Evolutionary conservation across 768 basidiomycete species (phyloP), one percentile per base, ranked within the genome.

Genomic region (Tubosaeta sp.): DNA sequence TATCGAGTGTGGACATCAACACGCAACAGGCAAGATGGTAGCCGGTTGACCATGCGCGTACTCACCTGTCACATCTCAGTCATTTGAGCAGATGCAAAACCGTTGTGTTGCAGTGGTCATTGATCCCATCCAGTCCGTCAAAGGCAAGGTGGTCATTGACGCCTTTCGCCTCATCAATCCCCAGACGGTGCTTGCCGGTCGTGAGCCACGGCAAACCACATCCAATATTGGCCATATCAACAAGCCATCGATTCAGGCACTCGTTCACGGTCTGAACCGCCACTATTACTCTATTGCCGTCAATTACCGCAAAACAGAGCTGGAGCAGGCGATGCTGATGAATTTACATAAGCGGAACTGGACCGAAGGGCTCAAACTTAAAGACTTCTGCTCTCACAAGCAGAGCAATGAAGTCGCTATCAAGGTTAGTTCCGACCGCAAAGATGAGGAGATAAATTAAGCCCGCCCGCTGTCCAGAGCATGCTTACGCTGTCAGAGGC

Each of bases 221-320:
- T 94, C 91, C 43, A 99, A 99, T 65, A 95, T 98, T 56, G 97
- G 97, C 2, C 95, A 97, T 65, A 90, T 99, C 72, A 95, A 97
- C 71, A 97, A 98, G 70, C 97, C 97, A n/a, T 91, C 90, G 52
- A 98, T 99, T 65, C 97, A 98, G 72, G 94, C 94, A 46, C 82
- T 97, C 59, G 97, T 99, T 57, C 95, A 99, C 63, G 95, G 95
- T 41, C 76, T 99, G 57, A 99, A 99, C 69, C 81, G 95, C 58
- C 95, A 97, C 74, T 99, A 99, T 69, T 99, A 99, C 76, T 91
- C 88, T 46, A 94, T 99, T 58, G 93, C 88, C 7, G 95, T 99
- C 56, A 94, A 95, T 70, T 98, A 98, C 73, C 84, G 95, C 60
- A 98, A 98, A 77, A 97, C 95, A 27, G 95, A 97, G 67, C 82